Evolutionary conservation across 495 filamentous ascomycete genomes (phyloP).

Genomic region (Aspergillus coremiiformis): DNA sequence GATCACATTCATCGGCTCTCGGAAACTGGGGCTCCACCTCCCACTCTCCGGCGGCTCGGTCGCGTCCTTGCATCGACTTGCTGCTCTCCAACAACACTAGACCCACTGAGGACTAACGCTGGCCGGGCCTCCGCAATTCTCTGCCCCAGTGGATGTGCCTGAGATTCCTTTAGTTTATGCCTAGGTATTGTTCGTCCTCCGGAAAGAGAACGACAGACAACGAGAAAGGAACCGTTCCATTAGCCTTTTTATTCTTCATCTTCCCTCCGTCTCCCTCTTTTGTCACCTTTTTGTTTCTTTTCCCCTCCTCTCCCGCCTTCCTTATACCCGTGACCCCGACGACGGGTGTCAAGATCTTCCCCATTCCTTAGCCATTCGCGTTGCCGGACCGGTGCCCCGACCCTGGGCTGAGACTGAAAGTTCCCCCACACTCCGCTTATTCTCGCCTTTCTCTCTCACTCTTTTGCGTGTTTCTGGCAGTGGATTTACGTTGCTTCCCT

Average conservation of each 20-base stretch:
- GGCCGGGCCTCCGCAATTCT: conserved; percentile 20
- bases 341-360: background rate
- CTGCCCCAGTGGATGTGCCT: conserved; percentile 12
- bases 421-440: conserved; percentile 38
- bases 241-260: background rate
- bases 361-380: conserved; percentile 5
- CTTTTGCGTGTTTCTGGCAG: background rate
- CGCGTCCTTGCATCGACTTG: conserved; percentile 9
- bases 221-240: background rate
- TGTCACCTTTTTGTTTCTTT: background rate
- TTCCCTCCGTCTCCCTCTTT: background rate
- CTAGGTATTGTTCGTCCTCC: background rate
- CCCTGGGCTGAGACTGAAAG: conserved; percentile 17
- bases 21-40: conserved; percentile 16
- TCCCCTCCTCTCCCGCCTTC: conserved; percentile 20
- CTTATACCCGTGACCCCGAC: background rate
- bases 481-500: background rate
- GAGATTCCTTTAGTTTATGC: background rate
- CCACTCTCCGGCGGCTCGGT: conserved; percentile 17
- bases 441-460: conserved; percentile 8
- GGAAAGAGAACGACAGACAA: background rate
- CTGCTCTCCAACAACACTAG: conserved; percentile 8
- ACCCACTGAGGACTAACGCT: conserved; percentile 17
- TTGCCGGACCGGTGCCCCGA: conserved; percentile 34
- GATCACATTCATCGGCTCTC: conserved; percentile 22